Evolutionary conservation across 371 early-diverging fungal species (phyloP), one percentile per base, ranked within the genome.

Genomic region (Fennellomyces sp.): DNA sequence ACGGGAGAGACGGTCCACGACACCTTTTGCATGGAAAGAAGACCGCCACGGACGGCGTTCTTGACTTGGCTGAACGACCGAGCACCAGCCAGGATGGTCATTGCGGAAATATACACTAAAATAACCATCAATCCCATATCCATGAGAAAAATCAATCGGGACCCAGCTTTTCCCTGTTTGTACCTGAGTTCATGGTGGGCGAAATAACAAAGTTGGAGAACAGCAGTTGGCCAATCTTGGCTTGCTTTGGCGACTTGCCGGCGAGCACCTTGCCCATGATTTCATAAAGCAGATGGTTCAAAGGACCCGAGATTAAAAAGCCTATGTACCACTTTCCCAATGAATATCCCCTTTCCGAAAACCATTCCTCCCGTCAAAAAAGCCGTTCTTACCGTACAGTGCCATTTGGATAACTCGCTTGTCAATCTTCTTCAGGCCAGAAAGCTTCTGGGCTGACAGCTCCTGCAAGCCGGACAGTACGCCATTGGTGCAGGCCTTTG

Each of bases 141-240:
- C 17, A 3, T 33, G 11, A 30, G 10, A 11, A 47, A 19, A 19
- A 10, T 25, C 35, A 33, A 33, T 56, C 17, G 21, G 17, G n/a
- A 35, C n/a, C 26, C 50, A 13, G 28, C n/a, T 12, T 51, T 11
- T 31, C 30, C 13, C 36, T 26, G 17, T 15, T 69, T 74, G 58
- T 78, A 88, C 91, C 87, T 52, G 91, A 81, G 70, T 92, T 94
- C 78, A 87, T 85, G 52, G 90, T 89, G 19, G 92, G 92, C n/a
- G 90, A 88, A 51, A 90, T 84, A 52, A 90, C 72, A 25, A 92
- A 65, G 69, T 91, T 90, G 60, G 83, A 72, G 53, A 82, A 85
- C 59, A 92, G 64, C 39, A 92, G 73, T 61, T 89, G 85, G 48
- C 82, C 72, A 60, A 91, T 54, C 63, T 84, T 83, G 60, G 77